Evolutionary conservation across 1,284 basidiomycete genomes (phyloP), one percentile per base, ranked within the genome.

Genomic region (Papiliotrema flavescens): DNA sequence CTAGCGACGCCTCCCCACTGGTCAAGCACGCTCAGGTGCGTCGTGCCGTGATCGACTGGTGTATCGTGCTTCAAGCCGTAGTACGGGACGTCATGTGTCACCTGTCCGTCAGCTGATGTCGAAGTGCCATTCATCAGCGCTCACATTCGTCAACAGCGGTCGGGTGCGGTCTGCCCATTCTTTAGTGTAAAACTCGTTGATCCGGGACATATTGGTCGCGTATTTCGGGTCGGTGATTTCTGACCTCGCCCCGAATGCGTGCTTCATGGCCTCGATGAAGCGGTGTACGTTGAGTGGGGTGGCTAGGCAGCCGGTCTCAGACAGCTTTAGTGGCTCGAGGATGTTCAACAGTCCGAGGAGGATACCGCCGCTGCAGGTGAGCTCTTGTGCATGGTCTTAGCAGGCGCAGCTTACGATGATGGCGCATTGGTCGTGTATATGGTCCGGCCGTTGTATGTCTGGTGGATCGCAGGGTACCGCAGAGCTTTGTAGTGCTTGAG

Each of bases 381-480:
- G 14, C 28, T 8, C 24, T 47, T 40, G n/a, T 26, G 44, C 53
- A n/a, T 53, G 19, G 19, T 36, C 32, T 2, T 17, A 11, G 20
- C n/a, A 9, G 37, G 17, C n/a, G 17, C 13, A 2, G 45, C 67
- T 62, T 35, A 67, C 67, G 70, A 89, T 3, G 88, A 86, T 6
- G 93, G 94, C 11, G 89, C 85, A 65, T 84, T 83, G 0, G 88
- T 84, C 0, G 90, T 92, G 75, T 90, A 96, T 23, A 98, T 80
- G 55, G 83, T 89, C 64, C 84, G 83, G 42, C 85, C 85, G 24
- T 80, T 80, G 75, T 90, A 98, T 0, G 81, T 84, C 4, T 89
- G 88, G 65, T 85, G 71, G 40, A 96, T 78, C 4, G 95, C 89
- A 34, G 79, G 84, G 53, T 82, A 77, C n/a, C 90, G 83, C 49